Evolutionary conservation across 1,284 basidiomycete genomes (phyloP).

Genomic region (Sutorius eximius): DNA sequence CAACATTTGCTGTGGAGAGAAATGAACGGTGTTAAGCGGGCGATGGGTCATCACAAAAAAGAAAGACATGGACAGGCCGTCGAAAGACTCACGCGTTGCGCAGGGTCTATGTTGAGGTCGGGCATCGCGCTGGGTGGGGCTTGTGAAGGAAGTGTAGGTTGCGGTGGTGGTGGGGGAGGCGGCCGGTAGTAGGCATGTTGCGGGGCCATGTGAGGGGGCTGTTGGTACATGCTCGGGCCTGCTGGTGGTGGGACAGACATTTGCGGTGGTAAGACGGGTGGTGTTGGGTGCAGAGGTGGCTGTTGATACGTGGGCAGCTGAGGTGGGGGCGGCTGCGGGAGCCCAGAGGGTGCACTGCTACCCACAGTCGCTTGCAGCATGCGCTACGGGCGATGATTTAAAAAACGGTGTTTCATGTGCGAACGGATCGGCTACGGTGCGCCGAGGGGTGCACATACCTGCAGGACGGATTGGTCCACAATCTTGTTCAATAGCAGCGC

Average conservation of each 20-base stretch:
- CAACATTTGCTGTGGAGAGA: conserved; percentile 63
- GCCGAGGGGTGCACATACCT: conserved; percentile 43
- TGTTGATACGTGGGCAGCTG: conserved; percentile 36
- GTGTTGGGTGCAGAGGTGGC: conserved; percentile 38
- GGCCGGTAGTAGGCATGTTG: conserved; percentile 49
- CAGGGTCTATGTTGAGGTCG: conserved; percentile 36
- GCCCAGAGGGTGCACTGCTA: conserved; percentile 20
- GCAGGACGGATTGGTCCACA: conserved; percentile 83
- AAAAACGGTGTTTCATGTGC: conserved; percentile 11
- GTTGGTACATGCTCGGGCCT: conserved; percentile 35
- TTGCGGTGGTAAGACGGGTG: conserved; percentile 35
- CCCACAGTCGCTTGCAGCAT: conserved; percentile 35
- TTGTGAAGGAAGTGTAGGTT: conserved; percentile 31
- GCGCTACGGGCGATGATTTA: conserved; percentile 28
- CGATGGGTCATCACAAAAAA: neutral
- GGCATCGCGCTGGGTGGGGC: conserved; percentile 30
- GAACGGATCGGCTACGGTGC: conserved; percentile 13
- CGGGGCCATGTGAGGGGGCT: conserved; percentile 43
- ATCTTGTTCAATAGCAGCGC: conserved; percentile 93
- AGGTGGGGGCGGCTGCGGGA: conserved; percentile 36
- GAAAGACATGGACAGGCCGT: neutral
- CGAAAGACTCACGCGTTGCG: conserved; percentile 31
- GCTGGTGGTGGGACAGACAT: conserved; percentile 36
- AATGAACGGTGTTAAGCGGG: neutral
- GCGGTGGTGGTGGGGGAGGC: conserved; percentile 28